These are phyloP conservation scores for Fusarium sp. DNA, from an alignment of 2,329 filamentous ascomycete species.

Conservation along the genomic window DNA sequence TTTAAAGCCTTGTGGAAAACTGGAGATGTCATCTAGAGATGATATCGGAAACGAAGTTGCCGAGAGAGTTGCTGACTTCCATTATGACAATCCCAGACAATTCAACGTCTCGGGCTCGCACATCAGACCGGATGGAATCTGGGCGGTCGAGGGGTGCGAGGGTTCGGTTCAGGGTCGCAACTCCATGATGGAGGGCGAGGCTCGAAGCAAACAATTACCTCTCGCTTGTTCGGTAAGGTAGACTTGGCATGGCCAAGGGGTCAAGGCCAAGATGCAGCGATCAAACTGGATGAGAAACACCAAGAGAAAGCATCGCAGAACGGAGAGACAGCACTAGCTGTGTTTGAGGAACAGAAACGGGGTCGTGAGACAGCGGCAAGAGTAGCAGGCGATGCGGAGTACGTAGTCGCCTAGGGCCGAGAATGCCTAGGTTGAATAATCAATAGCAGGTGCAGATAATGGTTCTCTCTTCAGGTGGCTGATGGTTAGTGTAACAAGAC, in stretches of 20 bases:
- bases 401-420: background rate
- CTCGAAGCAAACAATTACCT: constrained; percentile 17
- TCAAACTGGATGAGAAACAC: constrained; percentile 46
- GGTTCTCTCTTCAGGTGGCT: constrained; percentile 27
- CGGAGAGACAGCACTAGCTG: constrained; percentile 23
- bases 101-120: constrained; percentile 44
- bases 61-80: constrained; percentile 53
- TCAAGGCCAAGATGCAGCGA: constrained; percentile 23
- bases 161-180: constrained; percentile 31
- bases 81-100: constrained; percentile 52
- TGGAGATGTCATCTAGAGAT: constrained; percentile 45
- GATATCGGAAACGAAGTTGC: constrained; percentile 48
- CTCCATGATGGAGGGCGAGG: constrained; percentile 23
- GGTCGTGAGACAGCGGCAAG: constrained; percentile 40
- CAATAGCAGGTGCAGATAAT: constrained; percentile 18
- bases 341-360: constrained; percentile 34
- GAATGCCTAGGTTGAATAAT: constrained; percentile 5
- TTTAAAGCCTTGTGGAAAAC: constrained; percentile 51
- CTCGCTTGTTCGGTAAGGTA: constrained; percentile 8
- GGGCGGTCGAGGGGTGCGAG: constrained; percentile 45
- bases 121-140: constrained; percentile 51
- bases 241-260: constrained; percentile 1
- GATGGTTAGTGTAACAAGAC: constrained; percentile 28
- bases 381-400: constrained; percentile 14
- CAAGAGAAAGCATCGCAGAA: constrained; percentile 32